Evolutionary conservation across 176 grass and related monocot genomes (phyloP).

Genomic region (barley (Hordeum vulgare)): MorexV3_pseudomolecules_assembly NC_058524.1:55247708-55248207

Average conservation of each 20-base stretch:
- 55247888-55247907: conserved; percentile 88
- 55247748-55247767: conserved; percentile 93
- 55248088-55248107: conserved; percentile 76
- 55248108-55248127: conserved; percentile 82
- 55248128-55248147: conserved; percentile 95
- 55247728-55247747: conserved; percentile 78
- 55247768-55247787: conserved; percentile 88
- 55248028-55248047: conserved; percentile 60
- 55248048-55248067: conserved; percentile 80
- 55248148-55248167: conserved; percentile 90
- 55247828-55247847: conserved; percentile 91
- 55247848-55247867: conserved; percentile 87
- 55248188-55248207: conserved; percentile 90
- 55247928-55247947: conserved; percentile 92
- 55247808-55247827: conserved; percentile 81
- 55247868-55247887: conserved; percentile 96
- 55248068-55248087: conserved; percentile 81
- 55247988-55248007: conserved; percentile 59
- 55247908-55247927: conserved; percentile 76
- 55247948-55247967: conserved; percentile 90
- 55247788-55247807: conserved; percentile 90
- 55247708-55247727: not conserved
- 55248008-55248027: conserved; percentile 87
- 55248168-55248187: conserved; percentile 87
- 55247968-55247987: conserved; percentile 73